phyloP scores from a whole-genome alignment of 2,329 filamentous ascomycete genomes.

The Fusarium albosuccineum region DNA sequence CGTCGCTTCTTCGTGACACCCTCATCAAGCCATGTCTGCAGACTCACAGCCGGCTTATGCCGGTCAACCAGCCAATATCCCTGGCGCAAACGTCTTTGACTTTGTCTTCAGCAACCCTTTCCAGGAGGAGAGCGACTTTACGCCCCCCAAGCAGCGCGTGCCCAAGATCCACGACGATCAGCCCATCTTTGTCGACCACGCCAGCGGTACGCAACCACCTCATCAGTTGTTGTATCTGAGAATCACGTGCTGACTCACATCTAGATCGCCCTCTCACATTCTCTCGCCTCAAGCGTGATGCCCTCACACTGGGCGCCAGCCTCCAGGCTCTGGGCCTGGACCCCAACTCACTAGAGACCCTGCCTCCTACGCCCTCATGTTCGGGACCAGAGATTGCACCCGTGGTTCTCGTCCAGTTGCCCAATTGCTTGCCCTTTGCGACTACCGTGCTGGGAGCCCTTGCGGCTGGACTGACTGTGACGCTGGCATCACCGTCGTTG shows the following conservation, averaged over 20 bases:
- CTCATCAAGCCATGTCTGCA: conserved; percentile 27
- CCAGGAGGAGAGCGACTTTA: conserved; percentile 45
- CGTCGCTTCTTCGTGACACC: background rate
- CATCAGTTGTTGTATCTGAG: background rate
- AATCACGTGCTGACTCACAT: conserved; percentile 6
- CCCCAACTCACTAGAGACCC: conserved; percentile 49
- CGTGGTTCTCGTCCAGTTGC: conserved; percentile 58
- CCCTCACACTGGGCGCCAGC: conserved; percentile 53
- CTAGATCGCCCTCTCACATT: conserved; percentile 54
- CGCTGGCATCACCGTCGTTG: conserved; percentile 55
- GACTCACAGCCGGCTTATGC: conserved; percentile 31
- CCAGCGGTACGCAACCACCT: conserved; percentile 48
- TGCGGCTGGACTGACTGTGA: conserved; percentile 56
- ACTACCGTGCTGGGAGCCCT: conserved; percentile 54
- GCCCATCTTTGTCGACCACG: conserved; percentile 57
- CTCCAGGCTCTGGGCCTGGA: conserved; percentile 54
- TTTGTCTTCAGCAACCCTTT: conserved; percentile 56
- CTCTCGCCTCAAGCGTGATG: conserved; percentile 50
- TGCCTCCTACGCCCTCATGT: conserved; percentile 57
- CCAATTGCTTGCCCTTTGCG: conserved; percentile 57
- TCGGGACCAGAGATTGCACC: conserved; percentile 55
- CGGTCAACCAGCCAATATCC: conserved; percentile 34
- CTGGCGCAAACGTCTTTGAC: conserved; percentile 51
- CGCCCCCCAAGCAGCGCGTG: conserved; percentile 48
- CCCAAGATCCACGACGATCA: conserved; percentile 49